Evolutionary conservation across 2,329 filamentous ascomycete genomes (phyloP).

Genomic region (Chaetothyriales sp.): DNA sequence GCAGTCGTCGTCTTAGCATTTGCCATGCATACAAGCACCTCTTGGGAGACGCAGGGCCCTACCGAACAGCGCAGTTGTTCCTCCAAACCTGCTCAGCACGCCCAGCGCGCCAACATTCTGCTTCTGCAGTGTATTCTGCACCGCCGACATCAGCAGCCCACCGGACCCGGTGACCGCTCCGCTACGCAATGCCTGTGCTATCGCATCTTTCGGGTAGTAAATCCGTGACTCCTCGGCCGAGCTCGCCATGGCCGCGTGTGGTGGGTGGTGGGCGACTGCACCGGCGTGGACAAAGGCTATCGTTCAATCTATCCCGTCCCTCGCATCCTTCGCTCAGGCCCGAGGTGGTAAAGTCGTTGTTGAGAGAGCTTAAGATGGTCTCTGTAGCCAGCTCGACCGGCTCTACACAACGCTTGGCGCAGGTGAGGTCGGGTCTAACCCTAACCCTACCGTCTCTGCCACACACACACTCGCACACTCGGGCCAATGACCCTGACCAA

Average conservation of each 20-base stretch:
- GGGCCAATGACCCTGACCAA: too few relatives aligned
- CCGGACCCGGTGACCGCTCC: constrained; percentile 50
- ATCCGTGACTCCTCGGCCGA: constrained; percentile 27
- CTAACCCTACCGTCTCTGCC: neutral
- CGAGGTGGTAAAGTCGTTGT: neutral
- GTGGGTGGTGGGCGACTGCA: neutral
- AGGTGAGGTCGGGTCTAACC: neutral
- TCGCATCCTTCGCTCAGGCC: neutral
- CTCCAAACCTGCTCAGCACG: constrained; percentile 65
- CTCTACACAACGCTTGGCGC: neutral
- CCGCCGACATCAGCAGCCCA: constrained; percentile 59
- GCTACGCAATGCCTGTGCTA: constrained; percentile 52
- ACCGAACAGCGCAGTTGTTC: constrained; percentile 58
- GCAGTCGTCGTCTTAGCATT: constrained; percentile 9
- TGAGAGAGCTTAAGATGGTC: neutral
- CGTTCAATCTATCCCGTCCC: neutral
- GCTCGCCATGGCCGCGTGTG: constrained; percentile 35
- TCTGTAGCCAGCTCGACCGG: too few relatives aligned
- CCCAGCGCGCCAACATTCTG: constrained; percentile 69
- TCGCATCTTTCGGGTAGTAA: constrained; percentile 63
- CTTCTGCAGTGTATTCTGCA: constrained; percentile 77
- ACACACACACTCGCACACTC: too few relatives aligned
- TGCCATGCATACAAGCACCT: constrained; percentile 1
- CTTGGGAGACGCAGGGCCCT: constrained; percentile 19
- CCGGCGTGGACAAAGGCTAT: neutral